Evolutionary conservation across 352 stramenopile genomes (phyloP), one percentile per base, ranked within the genome.

Genomic region (Phytophthora tubulina): DNA sequence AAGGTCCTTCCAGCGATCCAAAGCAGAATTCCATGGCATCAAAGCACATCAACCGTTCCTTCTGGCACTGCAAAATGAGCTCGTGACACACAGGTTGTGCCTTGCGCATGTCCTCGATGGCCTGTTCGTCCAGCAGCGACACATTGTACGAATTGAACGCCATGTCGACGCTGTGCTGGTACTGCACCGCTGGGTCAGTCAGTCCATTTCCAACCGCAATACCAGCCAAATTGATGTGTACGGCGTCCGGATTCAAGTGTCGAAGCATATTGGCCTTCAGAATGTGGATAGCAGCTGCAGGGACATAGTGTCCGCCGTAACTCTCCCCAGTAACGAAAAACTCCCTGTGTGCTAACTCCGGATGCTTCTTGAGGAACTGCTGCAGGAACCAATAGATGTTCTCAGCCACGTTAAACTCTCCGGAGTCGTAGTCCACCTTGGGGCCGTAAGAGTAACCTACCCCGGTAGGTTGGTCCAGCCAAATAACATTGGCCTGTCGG

Each of bases 331-430:
- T 83, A 8, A 94, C 75, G 66, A 80, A 91, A 39, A 94, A 84
- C 11, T 81, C 72, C 4, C 86, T 69, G 42, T 76, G 70, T 0
- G 63, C 63, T 6, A 94, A 76, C 2, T 86, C 64, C 10, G 82
- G 75, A 32, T 92, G 86, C 21, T 81, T 74, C 15, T 67, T 70
- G 0, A 91, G 59, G 61, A 92, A 93, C n/a, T 84, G 76, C 49
- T 94, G 84, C n/a, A 94, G 63, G 53, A 91, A 92, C 62, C 80
- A 80, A 63, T 91, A 94, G 51, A 93, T 78, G 50, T 89, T 91
- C 8, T 89, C 82, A 7, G 70, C 80, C 14, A 92, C 80, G 42
- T 87, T 70, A n/a, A 72, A 53, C 49, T 91, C 84, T n/a, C 80
- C 79, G 1, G 61, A 67, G 49, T 87, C 85, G 14, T 78, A 81